A percentile compares a stretch with the other conserved stretches of the same genome.
Evolutionary conservation across 495 filamentous ascomycete species (phyloP).

Genomic region (Penicillium waksmanii): DNA sequence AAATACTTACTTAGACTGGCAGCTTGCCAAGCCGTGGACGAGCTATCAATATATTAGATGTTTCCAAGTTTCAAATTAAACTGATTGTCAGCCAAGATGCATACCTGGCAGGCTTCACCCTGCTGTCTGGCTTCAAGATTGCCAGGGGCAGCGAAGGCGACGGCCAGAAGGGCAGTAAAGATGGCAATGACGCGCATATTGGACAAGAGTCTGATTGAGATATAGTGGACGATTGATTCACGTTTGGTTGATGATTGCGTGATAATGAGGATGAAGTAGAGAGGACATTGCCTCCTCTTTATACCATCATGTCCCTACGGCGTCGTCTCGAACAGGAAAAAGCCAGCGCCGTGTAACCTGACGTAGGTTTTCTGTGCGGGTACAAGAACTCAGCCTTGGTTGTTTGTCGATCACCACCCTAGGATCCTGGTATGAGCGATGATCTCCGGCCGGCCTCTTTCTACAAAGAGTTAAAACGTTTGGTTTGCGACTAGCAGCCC

Average conservation of each 20-base stretch:
- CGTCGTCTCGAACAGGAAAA: not conserved
- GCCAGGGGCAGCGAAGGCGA: not conserved
- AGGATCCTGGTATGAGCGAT: not conserved
- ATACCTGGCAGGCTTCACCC: conserved; percentile 2
- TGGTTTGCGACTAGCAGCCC: no score
- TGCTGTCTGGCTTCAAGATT: not conserved
- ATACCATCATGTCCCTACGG: not conserved
- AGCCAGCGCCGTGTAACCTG: not conserved
- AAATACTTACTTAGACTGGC: not conserved
- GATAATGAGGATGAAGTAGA: not conserved
- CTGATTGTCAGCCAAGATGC: not conserved
- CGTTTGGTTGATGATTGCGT: not conserved
- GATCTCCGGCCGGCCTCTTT: not conserved
- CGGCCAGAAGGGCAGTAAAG: not conserved
- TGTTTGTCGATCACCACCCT: not conserved
- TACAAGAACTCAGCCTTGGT: not conserved
- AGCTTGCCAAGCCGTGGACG: not conserved
- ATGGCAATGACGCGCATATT: not conserved
- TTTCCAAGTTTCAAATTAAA: not conserved
- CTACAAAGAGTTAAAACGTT: no score
- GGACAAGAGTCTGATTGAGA: not conserved
- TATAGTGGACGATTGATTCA: not conserved
- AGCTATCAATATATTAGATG: conserved; percentile 1
- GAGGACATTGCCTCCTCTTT: not conserved
- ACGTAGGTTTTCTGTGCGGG: not conserved